Percentiles rank a stretch among this genome's conserved stretches.
Evolutionary conservation across 78 protist species (phyloP).

Genomic region (Bodo saltans): DNA sequence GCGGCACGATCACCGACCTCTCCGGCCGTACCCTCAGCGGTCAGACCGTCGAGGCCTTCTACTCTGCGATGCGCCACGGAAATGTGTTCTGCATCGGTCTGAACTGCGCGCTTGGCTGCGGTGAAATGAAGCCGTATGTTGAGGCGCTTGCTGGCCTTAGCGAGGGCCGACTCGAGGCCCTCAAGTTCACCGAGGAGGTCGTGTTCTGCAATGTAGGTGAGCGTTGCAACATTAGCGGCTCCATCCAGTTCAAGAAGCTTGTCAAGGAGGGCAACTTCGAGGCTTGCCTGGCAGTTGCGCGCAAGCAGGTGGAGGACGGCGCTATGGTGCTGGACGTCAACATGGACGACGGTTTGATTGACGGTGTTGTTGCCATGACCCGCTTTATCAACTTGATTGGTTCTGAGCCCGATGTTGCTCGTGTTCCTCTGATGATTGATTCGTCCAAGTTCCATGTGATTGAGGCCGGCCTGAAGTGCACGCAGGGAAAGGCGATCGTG

Average conservation of each 20-base stretch:
- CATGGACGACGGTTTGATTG: constrained; percentile 97
- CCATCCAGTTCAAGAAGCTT: constrained; percentile 76
- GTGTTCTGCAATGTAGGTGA: constrained; percentile 95
- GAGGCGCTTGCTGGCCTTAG: constrained; percentile 40
- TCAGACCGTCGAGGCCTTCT: constrained; percentile 93
- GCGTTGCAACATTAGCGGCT: constrained; percentile 98
- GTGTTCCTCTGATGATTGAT: constrained; percentile 93
- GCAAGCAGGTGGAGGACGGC: constrained; percentile 86
- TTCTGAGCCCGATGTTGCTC: constrained; percentile 91
- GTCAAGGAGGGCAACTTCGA: constrained; percentile 78
- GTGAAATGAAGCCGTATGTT: constrained; percentile 83
- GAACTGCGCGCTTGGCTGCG: constrained; percentile 96
- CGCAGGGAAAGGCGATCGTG: constrained; percentile 94
- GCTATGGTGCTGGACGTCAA: constrained; percentile 95
- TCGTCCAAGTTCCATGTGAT: constrained; percentile 90
- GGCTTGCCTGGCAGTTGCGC: constrained; percentile 69
- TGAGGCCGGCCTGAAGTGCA: constrained; percentile 81
- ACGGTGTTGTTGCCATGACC: constrained; percentile 77
- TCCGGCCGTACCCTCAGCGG: constrained; percentile 95
- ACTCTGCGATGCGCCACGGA: constrained; percentile 60
- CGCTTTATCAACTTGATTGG: constrained; percentile 77
- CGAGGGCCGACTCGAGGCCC: constrained; percentile 89
- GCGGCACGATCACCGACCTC: constrained; percentile 58
- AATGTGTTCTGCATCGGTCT: constrained; percentile 91
- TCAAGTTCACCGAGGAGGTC: constrained; percentile 28